Evolutionary conservation across 2,329 filamentous ascomycete genomes (phyloP).

Genomic region (Monilinia vaccinii-corymbosi): DNA sequence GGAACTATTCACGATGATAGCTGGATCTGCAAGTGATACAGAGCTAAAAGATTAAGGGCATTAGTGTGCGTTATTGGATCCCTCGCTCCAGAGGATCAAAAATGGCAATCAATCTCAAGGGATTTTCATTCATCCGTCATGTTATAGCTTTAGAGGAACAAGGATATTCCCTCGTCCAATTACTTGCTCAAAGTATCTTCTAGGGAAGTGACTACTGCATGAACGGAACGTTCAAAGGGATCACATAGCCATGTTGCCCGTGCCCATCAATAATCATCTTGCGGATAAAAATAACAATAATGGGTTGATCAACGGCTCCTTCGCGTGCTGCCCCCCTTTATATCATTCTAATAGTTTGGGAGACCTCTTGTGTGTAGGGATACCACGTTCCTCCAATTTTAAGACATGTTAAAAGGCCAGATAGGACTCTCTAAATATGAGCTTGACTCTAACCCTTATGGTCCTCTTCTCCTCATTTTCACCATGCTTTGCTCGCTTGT

Average conservation of each 20-base stretch:
- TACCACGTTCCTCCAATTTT: not conserved
- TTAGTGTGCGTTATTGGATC: not conserved
- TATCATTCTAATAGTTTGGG: not conserved
- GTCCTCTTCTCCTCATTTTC: not conserved
- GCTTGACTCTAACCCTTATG: not conserved
- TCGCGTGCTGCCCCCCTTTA: not conserved
- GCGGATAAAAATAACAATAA: not conserved
- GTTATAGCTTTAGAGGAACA: not conserved
- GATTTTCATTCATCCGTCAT: not conserved
- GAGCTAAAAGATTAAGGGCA: not conserved
- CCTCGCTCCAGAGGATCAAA: not conserved
- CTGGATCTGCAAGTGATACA: not conserved
- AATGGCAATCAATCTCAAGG: not conserved
- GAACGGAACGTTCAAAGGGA: not conserved
- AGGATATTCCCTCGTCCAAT: not conserved
- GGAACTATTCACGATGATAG: not conserved
- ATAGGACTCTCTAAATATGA: not conserved
- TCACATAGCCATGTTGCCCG: not conserved
- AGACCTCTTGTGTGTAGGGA: not conserved
- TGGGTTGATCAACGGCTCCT: not conserved
- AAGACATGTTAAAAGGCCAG: not conserved
- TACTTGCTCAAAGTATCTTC: not conserved
- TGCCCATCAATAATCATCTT: not conserved
- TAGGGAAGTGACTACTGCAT: not conserved
- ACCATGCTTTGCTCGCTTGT: constrained; percentile 2